These are phyloP conservation scores for Coniochaeta hoffmannii DNA, from an alignment of 2,329 filamentous ascomycete species.

Conservation along the genomic window DNA sequence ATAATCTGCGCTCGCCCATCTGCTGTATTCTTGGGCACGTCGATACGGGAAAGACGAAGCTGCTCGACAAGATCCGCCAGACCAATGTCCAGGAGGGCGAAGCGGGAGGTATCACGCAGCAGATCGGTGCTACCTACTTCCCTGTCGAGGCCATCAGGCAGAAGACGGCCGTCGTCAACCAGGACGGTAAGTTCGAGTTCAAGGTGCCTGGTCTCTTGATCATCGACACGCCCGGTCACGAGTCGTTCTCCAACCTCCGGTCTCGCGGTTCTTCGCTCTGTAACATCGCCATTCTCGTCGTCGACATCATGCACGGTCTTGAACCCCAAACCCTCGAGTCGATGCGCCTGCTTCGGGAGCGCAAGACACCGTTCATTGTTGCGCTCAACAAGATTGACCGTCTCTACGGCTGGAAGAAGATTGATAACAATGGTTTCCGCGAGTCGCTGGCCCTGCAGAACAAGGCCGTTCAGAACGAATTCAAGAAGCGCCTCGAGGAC, in stretches of 20 bases:
- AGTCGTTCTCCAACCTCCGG: conserved; percentile 97
- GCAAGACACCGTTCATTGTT: conserved; percentile 96
- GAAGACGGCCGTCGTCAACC: conserved; percentile 91
- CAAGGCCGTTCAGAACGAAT: conserved; percentile 90
- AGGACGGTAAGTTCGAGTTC: conserved; percentile 84
- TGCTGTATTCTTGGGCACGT: conserved; percentile 99
- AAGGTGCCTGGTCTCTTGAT: conserved; percentile 95
- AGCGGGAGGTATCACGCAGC: conserved; percentile 98
- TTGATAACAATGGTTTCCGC: conserved; percentile 97
- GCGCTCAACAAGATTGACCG: conserved; percentile 99
- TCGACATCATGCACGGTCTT: conserved; percentile 99
- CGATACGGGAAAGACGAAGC: conserved; percentile 99
- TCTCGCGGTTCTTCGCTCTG: conserved; percentile 96
- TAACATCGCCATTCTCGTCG: conserved; percentile 97
- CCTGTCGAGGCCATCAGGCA: conserved; percentile 85
- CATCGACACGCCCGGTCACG: conserved; percentile 98
- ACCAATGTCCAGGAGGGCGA: conserved; percentile 99
- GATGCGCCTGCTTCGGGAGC: conserved; percentile 85
- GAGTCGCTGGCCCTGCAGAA: conserved; percentile 85
- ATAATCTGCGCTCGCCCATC: conserved; percentile 93
- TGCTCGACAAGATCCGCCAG: conserved; percentile 95
- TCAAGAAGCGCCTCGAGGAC: conserved; percentile 79
- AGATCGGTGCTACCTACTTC: conserved; percentile 99
- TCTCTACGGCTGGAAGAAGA: conserved; percentile 97
- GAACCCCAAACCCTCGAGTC: conserved; percentile 97